These are phyloP conservation scores for Diaporthe sp. DNA, from an alignment of 2,329 filamentous ascomycete genomes.

Conservation along the genomic window DNA sequence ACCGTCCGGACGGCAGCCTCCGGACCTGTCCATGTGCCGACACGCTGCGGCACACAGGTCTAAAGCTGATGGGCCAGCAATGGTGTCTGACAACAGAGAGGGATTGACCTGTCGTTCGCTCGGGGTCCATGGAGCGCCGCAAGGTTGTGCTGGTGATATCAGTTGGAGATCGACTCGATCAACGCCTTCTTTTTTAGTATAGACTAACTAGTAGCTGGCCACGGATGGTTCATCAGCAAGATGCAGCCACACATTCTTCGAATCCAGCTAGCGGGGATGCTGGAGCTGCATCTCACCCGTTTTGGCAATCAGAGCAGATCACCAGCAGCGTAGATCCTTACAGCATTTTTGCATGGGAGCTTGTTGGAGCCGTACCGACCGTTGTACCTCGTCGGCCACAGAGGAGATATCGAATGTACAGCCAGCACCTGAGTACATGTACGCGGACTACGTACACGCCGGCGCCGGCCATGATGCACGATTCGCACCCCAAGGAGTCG, in stretches of 20 bases:
- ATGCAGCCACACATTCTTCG: conserved; percentile 22
- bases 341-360: background rate
- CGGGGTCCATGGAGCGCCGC: background rate
- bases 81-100: background rate
- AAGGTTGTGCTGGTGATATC: background rate
- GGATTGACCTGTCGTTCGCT: background rate
- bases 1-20: background rate
- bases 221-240: conserved; percentile 32
- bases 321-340: conserved; percentile 33
- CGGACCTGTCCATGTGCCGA: background rate
- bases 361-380: background rate
- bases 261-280: conserved; percentile 31
- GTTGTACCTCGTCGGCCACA: background rate
- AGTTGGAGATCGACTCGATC: conserved; percentile 22
- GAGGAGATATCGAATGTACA: background rate
- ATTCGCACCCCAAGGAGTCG: conserved; percentile 5
- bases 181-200: conserved; percentile 22
- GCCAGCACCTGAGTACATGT: background rate
- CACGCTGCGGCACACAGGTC: background rate
- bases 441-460: background rate
- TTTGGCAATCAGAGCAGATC: conserved; percentile 29
- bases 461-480: background rate
- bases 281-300: conserved; percentile 34
- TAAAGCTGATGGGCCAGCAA: background rate
- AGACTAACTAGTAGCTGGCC: conserved; percentile 16